These are phyloP conservation scores for Leishmania major DNA, from an alignment of 208 protist species.

Conservation along the genomic window DNA sequence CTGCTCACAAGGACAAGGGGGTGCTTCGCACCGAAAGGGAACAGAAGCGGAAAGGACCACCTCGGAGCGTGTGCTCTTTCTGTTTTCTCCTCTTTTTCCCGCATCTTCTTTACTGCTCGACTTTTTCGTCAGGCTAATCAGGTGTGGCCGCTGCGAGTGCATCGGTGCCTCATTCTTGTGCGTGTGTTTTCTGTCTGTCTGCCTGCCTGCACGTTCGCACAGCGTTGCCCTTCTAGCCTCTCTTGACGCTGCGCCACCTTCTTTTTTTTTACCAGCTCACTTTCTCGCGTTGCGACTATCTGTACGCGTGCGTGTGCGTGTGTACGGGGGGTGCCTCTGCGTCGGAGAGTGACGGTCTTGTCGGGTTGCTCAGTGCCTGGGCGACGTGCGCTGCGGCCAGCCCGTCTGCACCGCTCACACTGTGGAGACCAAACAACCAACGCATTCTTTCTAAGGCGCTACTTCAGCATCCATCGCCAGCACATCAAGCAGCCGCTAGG, in stretches of 20 bases:
- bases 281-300: constrained; percentile 1
- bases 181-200: neutral
- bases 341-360: neutral
- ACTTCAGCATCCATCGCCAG: neutral
- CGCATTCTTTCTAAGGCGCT: neutral
- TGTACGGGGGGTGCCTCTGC: neutral
- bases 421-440: neutral
- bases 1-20: neutral
- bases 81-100: constrained; percentile 1
- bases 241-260: constrained; percentile 1
- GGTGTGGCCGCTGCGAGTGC: neutral
- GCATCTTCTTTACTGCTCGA: neutral
- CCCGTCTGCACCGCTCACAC: neutral
- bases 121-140: neutral
- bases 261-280: neutral
- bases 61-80: neutral
- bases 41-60: neutral
- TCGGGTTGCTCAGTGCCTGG: neutral
- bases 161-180: neutral
- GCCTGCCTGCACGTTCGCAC: constrained; percentile 2
- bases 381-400: neutral
- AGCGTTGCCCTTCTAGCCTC: constrained; percentile 14
- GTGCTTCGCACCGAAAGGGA: neutral
- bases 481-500: neutral
- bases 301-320: neutral